Percentiles rank a stretch among this genome's conserved stretches.
phyloP scores from a whole-genome alignment of 2,329 filamentous ascomycete species.

The Cladosporium sp. region DNA sequence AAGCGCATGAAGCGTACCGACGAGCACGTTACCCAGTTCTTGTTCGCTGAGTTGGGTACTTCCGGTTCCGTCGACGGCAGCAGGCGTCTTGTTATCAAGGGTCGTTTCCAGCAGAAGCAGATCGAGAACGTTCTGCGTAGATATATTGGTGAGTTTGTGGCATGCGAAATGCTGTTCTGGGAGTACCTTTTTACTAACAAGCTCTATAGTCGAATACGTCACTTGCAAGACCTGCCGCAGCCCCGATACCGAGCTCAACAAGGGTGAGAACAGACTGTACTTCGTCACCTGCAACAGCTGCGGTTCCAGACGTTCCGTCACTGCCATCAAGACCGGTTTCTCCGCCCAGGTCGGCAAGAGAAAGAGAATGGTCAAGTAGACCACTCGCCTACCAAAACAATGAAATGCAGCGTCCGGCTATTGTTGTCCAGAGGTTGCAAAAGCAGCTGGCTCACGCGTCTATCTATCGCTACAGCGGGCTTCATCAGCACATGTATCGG shows the following conservation, averaged over 20 bases:
- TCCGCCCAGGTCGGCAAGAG: slow-evolving; percentile 98
- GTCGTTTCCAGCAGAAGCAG: slow-evolving; percentile 99
- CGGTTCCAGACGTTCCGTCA: slow-evolving; percentile 71
- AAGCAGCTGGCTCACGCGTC: not conserved
- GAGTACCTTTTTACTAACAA: slow-evolving; percentile 21
- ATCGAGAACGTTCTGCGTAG: slow-evolving; percentile 94
- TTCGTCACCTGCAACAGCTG: slow-evolving; percentile 91
- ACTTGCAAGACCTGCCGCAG: slow-evolving; percentile 98
- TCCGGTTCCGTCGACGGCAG: slow-evolving; percentile 91
- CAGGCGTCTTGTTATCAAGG: slow-evolving; percentile 94
- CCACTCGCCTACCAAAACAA: not conserved
- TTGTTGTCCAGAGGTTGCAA: not conserved
- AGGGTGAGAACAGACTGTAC: slow-evolving; percentile 98
- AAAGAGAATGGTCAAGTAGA: slow-evolving; percentile 69
- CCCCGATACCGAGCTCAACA: slow-evolving; percentile 92
- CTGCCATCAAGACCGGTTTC: slow-evolving; percentile 99
- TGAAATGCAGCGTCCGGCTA: not conserved
- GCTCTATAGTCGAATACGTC: slow-evolving; percentile 75
- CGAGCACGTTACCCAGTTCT: slow-evolving; percentile 85
- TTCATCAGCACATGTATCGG: not conserved
- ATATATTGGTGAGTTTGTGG: slow-evolving; percentile 73
- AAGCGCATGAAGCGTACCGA: slow-evolving; percentile 99
- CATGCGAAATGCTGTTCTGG: not conserved
- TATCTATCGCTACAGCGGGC: not conserved
- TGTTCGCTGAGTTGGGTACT: slow-evolving; percentile 97